Evolutionary conservation across 192 early-diverging fungal species (phyloP).

Genomic region (Entrophospora sp.): DNA sequence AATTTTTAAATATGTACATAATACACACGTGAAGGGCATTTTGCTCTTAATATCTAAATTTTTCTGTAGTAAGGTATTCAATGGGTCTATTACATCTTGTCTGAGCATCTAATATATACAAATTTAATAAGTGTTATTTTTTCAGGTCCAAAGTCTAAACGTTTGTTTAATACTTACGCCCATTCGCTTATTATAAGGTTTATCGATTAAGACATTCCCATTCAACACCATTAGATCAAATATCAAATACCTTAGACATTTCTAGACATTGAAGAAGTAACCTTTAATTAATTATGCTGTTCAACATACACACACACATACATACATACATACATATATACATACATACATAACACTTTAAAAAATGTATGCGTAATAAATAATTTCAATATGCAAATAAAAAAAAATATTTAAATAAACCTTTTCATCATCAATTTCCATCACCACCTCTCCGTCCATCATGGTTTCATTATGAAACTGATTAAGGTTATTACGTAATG

Average conservation of each 20-base stretch:
- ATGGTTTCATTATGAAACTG: slow-evolving; percentile 49
- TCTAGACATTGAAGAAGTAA: slow-evolving; percentile 17
- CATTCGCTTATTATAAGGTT: slow-evolving; percentile 49
- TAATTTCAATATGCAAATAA: background rate
- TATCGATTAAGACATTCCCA: slow-evolving; percentile 39
- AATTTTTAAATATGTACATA: background rate
- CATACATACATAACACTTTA: background rate
- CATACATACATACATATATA: too few species aligned
- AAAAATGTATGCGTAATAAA: background rate
- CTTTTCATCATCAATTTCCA: slow-evolving; percentile 44
- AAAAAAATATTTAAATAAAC: slow-evolving; percentile 15
- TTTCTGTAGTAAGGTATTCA: slow-evolving; percentile 26
- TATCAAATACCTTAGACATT: slow-evolving; percentile 36
- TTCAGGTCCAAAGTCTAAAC: background rate
- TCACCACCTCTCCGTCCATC: slow-evolving; percentile 65
- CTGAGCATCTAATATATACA: slow-evolving; percentile 39
- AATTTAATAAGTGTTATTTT: background rate
- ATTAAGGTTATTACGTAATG: slow-evolving; percentile 24
- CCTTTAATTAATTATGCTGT: background rate
- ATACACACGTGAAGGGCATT: slow-evolving; percentile 48
- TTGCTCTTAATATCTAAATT: slow-evolving; percentile 27
- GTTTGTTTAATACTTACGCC: slow-evolving; percentile 36
- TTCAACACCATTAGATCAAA: slow-evolving; percentile 58
- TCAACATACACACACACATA: too few species aligned
- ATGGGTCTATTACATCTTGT: slow-evolving; percentile 51